Percentiles rank a stretch among this genome's conserved stretches.
Conservation (phyloP, 306 rosid species). For the Heteromeles arbutifolia region DNA sequence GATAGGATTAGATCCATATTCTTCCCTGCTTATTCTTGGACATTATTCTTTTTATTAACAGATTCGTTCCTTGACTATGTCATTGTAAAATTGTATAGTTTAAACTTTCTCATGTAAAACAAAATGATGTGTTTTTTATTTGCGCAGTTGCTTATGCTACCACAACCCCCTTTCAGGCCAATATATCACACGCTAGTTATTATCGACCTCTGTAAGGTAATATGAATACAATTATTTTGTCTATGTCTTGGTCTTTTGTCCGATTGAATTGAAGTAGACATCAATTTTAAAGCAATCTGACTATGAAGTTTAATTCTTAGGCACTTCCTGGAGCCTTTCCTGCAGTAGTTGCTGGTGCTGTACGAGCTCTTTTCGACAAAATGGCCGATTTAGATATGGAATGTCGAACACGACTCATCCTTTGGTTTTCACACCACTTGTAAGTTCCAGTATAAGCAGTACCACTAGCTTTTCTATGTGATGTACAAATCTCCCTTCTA, state of each 20-base stretch:
- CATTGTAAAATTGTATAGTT: neutral
- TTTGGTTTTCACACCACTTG: conserved; percentile 99
- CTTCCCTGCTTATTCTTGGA: neutral
- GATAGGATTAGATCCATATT: neutral
- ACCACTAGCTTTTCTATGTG: neutral
- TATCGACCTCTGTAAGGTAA: conserved; percentile 97
- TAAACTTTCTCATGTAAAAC: neutral
- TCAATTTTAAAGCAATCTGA: conserved; percentile 21
- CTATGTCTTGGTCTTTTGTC: conserved; percentile 15
- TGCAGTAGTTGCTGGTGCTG: conserved; percentile 96
- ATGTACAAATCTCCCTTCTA: neutral
- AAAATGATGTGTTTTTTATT: conserved; percentile 11
- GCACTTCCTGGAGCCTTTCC: conserved; percentile 99
- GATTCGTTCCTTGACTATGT: neutral
- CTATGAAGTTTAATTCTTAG: conserved; percentile 32
- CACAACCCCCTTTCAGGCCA: conserved; percentile 93
- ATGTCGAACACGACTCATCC: conserved; percentile 90
- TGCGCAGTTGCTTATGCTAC: conserved; percentile 90
- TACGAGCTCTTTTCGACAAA: conserved; percentile 89
- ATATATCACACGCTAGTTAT: conserved; percentile 83
- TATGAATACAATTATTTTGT: conserved; percentile 1
- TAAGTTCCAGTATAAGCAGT: conserved; percentile 37
- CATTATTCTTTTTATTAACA: neutral
- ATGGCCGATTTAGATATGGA: conserved; percentile 96
- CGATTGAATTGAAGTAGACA: neutral